Evolutionary conservation across 129 eudicot genomes (phyloP), one percentile per base, ranked within the genome.

Genomic region (Logfia minima): DNA sequence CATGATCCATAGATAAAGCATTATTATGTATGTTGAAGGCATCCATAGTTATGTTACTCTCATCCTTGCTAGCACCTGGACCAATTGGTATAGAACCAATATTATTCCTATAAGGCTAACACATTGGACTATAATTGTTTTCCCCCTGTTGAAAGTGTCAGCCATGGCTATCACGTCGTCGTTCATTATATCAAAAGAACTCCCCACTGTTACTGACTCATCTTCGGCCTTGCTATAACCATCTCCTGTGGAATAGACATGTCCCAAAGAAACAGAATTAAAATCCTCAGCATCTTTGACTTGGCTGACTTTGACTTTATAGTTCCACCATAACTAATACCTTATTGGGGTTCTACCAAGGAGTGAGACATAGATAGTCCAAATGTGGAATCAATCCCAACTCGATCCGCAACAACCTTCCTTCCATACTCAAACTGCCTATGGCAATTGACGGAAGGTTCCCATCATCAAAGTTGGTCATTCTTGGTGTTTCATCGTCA

Each of bases 221-320:
- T 81, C 84, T 84, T 73, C 79, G 48, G 56, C 79, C 84, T 79
- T 76, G 63, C 58, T 66, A 75, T 74, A 80, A 58, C 45, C 81
- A 79, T 75, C 78, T 17, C 26, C 86, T 21, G 84, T 70, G 66
- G 48, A 52, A 81, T 79, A 79, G 9, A 66, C 75, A 56, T 59
- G 60, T 65, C 83, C 86, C 28, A 76, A 43, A 37, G 88, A 52
- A 7, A 60, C 77, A 68, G 91, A 29, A 58, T 71, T 63, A 74
- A 80, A 66, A 68, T 78, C 79, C 52, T 82, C 89, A 7, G 82
- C 31, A 68, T 88, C 92, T 70, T 83, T 80, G 75, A 88, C 89
- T 79, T 85, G 76, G 35, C 78, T 85, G 73, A 88, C 89, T 78
- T 83, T 85, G 56, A 88, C 87, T 78, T 85, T 67, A 84, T 85